Base-by-base conservation (phyloP, 495 filamentous ascomycete species). In the Articulospora tetracladia region DNA sequence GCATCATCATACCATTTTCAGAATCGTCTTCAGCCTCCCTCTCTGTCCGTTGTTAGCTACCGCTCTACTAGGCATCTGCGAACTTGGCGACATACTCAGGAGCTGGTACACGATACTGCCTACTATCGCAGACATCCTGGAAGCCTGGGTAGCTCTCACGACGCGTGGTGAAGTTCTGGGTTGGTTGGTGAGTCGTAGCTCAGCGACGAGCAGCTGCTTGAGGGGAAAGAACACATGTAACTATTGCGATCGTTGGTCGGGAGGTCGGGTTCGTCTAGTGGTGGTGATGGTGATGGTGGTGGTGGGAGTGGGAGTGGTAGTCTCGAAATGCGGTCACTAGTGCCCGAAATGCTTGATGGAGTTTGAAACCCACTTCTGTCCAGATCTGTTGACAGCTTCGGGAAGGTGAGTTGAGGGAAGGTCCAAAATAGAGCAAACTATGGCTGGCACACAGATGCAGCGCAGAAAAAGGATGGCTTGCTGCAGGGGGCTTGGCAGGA, bases 1-100 rank as follows among this genome's bases (percentile, higher is more conserved):
- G 53, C 30, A 17, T 22, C 13, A 11, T 58, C 73, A 59, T 75
- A 82, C 79, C 74, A 62, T 76, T 79, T 55, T 76, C 75, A 60
- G 79, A 78, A 51, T 72, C 73, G 59, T 83, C 81, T 47, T 81
- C 77, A 22, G 69, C 66, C 32, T 67, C 75, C 74, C 80, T 72
- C 62, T 69, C 80, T 83, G 62, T 50, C 34, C 54, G 22, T 1
- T 25, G 53, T 46, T 54, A 15, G 34, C 58, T 61, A 59, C 47
- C 46, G 23, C 15, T 17, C 58, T 36, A 17, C 36, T 22, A 12
- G 1, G 10, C 20, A 48, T 56, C 32, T 13, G 17, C 12, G 28
- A 19, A 22, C 27, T 13, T 24, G 10, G 25, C 22, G 44, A 66
- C 67, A n/a, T 64, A 69, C 67, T 67, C 22, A 67, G 47, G 28